Evolutionary conservation across 2,329 filamentous ascomycete species (phyloP).

Genomic region (Phaeomoniella chlamydospora): DNA sequence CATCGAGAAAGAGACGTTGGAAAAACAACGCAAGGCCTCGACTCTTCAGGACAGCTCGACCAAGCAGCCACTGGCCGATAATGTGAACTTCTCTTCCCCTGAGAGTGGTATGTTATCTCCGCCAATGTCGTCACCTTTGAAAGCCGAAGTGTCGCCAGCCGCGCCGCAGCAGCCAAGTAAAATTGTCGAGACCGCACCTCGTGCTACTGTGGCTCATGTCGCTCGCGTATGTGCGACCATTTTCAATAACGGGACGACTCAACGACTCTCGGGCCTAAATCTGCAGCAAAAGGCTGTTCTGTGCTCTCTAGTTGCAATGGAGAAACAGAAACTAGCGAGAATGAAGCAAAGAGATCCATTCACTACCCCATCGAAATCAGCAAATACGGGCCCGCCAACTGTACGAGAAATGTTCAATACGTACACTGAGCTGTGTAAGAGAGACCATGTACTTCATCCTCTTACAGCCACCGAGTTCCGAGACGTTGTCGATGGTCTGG

Average conservation of each 20-base stretch:
- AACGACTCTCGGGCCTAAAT: constrained; percentile 76
- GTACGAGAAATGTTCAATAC: constrained; percentile 73
- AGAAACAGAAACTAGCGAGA: constrained; percentile 46
- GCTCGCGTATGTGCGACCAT: constrained; percentile 81
- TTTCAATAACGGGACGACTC: constrained; percentile 76
- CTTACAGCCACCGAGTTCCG: constrained; percentile 86
- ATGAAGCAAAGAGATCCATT: constrained; percentile 24
- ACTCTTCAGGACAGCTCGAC: constrained; percentile 46
- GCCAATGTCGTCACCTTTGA: constrained; percentile 32
- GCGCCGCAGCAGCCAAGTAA: constrained; percentile 24
- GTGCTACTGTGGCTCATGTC: constrained; percentile 78
- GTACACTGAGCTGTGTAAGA: constrained; percentile 69
- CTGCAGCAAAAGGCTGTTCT: constrained; percentile 92
- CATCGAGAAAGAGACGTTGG: constrained; percentile 71
- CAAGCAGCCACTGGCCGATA: constrained; percentile 67
- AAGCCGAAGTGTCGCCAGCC: constrained; percentile 14
- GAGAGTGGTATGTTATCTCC: not conserved
- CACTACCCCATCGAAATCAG: constrained; percentile 46
- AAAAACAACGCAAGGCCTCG: constrained; percentile 41
- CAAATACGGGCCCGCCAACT: constrained; percentile 49
- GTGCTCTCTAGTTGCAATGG: constrained; percentile 76
- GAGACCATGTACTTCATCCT: constrained; percentile 78
- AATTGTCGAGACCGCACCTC: constrained; percentile 66
- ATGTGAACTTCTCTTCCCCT: constrained; percentile 45
- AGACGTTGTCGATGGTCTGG: constrained; percentile 78